Conservation (phyloP, 208 protist genomes). For the Acanthamoeba culbertsoni region DNA sequence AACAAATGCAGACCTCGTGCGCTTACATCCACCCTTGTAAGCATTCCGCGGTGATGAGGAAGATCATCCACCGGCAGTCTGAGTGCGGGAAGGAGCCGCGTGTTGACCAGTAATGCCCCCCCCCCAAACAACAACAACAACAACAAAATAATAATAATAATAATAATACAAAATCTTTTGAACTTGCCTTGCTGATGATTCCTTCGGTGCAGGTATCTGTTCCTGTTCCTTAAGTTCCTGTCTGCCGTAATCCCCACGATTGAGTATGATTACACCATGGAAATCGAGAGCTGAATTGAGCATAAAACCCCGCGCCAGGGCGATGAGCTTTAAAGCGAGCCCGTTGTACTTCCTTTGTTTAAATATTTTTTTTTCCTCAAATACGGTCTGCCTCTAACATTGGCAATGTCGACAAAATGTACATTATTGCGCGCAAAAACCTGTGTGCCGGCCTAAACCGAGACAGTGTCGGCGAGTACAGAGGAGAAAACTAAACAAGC, state of each 20-base stretch:
- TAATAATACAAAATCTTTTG: too few relatives aligned
- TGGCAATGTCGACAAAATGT: too few relatives aligned
- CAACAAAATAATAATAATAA: too few relatives aligned
- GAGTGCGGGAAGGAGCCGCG: constrained; percentile 81
- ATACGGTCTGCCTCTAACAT: not conserved
- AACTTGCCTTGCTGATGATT: not conserved
- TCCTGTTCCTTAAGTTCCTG: constrained; percentile 95
- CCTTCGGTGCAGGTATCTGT: constrained; percentile 78
- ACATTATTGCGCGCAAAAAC: too few relatives aligned
- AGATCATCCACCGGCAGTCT: constrained; percentile 87
- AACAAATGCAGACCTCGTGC: constrained; percentile 67
- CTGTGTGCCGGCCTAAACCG: too few relatives aligned
- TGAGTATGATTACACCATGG: constrained; percentile 93
- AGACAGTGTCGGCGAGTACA: too few relatives aligned
- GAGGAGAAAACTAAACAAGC: too few relatives aligned
- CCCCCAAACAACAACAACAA: too few relatives aligned
- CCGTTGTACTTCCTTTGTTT: not conserved
- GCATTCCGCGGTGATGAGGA: constrained; percentile 94
- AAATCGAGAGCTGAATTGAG: constrained; percentile 77
- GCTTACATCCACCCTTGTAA: constrained; percentile 97
- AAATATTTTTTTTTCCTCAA: not conserved
- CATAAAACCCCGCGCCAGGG: not conserved
- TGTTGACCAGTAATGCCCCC: constrained; percentile 65
- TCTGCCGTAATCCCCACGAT: constrained; percentile 95
- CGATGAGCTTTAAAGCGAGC: not conserved